Evolutionary conservation across 108 stramenopile genomes (phyloP), one percentile per base, ranked within the genome.

Genomic region (Stephanodiscus triporus): DNA sequence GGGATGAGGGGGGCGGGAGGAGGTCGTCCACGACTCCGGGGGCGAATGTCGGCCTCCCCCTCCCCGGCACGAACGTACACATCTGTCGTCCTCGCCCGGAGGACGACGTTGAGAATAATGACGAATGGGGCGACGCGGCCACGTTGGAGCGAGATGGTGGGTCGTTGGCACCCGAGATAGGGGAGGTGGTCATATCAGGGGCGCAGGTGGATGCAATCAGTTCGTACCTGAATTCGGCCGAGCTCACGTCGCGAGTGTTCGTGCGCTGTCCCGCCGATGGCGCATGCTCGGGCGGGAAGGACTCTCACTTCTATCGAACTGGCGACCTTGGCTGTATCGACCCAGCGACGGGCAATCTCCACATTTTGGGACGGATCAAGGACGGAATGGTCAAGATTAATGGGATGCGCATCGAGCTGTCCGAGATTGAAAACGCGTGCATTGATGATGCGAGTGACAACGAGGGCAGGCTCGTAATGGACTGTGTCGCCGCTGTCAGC

Each of bases 381-480:
- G 89, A 95, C 69, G 91, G 89, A 2, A 89, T 90, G 91, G 84
- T 95, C 1, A 95, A 95, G 68, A 75, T 89, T 16, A 92, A 95
- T 68, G 94, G 94, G 10, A 80, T 95, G 17, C 82, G 94, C 8
- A 68, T 95, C 19, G 94, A 95, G 68, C 78, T 95, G 14, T 84
- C 85, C 1, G 94, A 92, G 83, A 89, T 95, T 55, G 94, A 92
- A 70, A 45, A 62, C 49, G 81, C 94, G 10, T 23, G 92, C 17
- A 67, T 85, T 29, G 88, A 86, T 60, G 67, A 73, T 65, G 62
- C 38, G 6, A 45, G 50, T 19, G 53, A 49, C 5, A 51, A 66
- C 17, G 80, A 50, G 24, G n/a, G 19, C 14, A 34, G 61, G 37
- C 59, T 89, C 16, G 81, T 89, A 9, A 48, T 75, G 19, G 80